Percentiles rank a stretch among this genome's conserved stretches.
phyloP scores from a whole-genome alignment of 768 basidiomycete species.

The Tricholoma hemisulphureum region DNA sequence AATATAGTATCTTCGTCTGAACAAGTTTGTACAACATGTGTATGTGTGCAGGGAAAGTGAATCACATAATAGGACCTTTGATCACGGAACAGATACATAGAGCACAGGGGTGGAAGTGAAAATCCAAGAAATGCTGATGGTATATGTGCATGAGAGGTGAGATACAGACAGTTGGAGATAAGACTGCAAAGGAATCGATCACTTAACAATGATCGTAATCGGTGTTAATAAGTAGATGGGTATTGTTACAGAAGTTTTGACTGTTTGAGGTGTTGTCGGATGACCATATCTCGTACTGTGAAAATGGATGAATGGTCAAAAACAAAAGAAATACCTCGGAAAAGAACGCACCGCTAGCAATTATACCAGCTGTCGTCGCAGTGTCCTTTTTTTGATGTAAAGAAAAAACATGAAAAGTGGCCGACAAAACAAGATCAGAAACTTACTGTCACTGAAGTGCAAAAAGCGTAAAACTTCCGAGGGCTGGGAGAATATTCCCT shows the following conservation, averaged over 20 bases:
- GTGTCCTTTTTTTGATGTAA: too few species aligned
- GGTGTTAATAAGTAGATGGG: neutral
- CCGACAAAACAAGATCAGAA: neutral
- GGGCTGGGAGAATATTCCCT: slow-evolving; percentile 50
- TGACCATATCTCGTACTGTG: slow-evolving; percentile 78
- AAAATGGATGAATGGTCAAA: slow-evolving; percentile 3
- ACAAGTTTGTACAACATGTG: neutral
- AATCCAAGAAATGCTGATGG: neutral
- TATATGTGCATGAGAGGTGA: neutral
- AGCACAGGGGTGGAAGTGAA: too few species aligned
- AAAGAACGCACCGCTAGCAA: slow-evolving; percentile 42
- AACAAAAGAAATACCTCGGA: neutral
- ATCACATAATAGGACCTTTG: neutral
- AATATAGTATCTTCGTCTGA: neutral
- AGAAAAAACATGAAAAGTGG: neutral
- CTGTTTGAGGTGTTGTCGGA: slow-evolving; percentile 73
- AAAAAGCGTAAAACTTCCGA: slow-evolving; percentile 57
- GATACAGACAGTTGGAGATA: neutral
- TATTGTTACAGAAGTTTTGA: slow-evolving; percentile 58
- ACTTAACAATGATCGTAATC: neutral
- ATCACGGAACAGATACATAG: neutral
- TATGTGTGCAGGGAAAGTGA: neutral
- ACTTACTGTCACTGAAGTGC: slow-evolving; percentile 62
- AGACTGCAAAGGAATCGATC: neutral
- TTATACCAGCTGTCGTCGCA: slow-evolving; percentile 50